Conservation (phyloP, 2,329 filamentous ascomycete species). For the Aquanectria penicillioides region DNA sequence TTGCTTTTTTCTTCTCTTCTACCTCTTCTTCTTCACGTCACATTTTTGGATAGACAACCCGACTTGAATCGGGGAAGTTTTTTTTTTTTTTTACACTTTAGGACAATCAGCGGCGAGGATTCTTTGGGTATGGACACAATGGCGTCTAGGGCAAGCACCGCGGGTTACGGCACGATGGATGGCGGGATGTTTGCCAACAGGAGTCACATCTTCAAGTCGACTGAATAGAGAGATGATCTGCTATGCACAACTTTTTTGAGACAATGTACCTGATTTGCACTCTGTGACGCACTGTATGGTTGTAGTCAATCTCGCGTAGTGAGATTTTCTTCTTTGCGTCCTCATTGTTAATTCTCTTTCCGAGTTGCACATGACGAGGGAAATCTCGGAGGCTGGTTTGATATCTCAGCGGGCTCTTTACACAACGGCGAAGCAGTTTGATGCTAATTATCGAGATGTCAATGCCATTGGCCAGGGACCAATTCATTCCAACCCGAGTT, state of each 20-base stretch:
- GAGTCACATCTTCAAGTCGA: slow-evolving; percentile 37
- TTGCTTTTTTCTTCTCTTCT: slow-evolving; percentile 31
- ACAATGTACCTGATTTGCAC: not conserved
- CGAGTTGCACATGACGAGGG: too few relatives aligned
- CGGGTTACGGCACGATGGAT: slow-evolving; percentile 42
- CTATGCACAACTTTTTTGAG: slow-evolving; percentile 6
- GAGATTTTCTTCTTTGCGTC: too few relatives aligned
- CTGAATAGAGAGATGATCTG: slow-evolving; percentile 43
- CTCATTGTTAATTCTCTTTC: too few relatives aligned
- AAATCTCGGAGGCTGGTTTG: too few relatives aligned
- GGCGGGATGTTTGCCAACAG: slow-evolving; percentile 37
- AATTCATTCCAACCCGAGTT: too few relatives aligned
- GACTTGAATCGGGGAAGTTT: slow-evolving; percentile 35
- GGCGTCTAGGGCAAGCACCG: slow-evolving; percentile 43
- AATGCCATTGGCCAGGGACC: too few relatives aligned
- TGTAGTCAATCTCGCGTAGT: too few relatives aligned
- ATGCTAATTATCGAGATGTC: too few relatives aligned
- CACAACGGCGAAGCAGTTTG: too few relatives aligned
- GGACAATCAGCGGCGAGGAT: slow-evolving; percentile 28
- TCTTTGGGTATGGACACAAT: slow-evolving; percentile 39
- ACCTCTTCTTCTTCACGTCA: slow-evolving; percentile 29
- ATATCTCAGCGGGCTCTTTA: too few relatives aligned
- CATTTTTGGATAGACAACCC: slow-evolving; percentile 39
- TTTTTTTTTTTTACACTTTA: slow-evolving; percentile 34
- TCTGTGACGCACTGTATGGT: too few relatives aligned